Evolutionary conservation across 371 early-diverging fungal species (phyloP).

Genomic region (Mortierella sp.): DNA sequence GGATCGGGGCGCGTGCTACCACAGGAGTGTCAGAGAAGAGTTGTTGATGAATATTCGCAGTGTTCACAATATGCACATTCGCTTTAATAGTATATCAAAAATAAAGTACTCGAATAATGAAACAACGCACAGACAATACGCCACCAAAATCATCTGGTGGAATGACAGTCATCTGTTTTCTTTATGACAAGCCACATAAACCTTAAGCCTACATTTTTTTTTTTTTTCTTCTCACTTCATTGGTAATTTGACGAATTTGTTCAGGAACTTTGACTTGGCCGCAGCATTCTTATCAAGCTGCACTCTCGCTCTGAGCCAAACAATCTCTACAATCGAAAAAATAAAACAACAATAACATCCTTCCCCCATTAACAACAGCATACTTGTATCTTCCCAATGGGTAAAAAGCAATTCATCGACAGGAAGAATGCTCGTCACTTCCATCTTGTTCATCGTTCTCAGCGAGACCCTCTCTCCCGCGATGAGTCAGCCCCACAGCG

Average conservation of each 20-base stretch:
- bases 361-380: neutral
- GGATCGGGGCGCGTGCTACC: slow-evolving; percentile 7
- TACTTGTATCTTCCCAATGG: slow-evolving; percentile 61
- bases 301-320: neutral
- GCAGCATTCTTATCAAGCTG: neutral
- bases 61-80: no score
- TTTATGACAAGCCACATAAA: slow-evolving; percentile 1
- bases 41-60: no score
- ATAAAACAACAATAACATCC: neutral
- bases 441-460: slow-evolving; percentile 95
- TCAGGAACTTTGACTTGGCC: slow-evolving; percentile 6
- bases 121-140: neutral
- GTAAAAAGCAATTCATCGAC: slow-evolving; percentile 90
- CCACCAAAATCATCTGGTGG: neutral
- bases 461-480: slow-evolving; percentile 91
- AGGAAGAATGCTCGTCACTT: slow-evolving; percentile 85
- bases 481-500: slow-evolving; percentile 83
- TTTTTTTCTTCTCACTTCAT: neutral
- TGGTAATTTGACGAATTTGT: neutral
- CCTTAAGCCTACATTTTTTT: neutral
- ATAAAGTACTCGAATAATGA: no score
- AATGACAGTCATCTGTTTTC: slow-evolving; percentile 2
- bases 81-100: no score
- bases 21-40: neutral
- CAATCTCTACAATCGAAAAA: neutral